Base-by-base conservation (phyloP, 306 rosid genomes). In the Luffa acutangula region DNA sequence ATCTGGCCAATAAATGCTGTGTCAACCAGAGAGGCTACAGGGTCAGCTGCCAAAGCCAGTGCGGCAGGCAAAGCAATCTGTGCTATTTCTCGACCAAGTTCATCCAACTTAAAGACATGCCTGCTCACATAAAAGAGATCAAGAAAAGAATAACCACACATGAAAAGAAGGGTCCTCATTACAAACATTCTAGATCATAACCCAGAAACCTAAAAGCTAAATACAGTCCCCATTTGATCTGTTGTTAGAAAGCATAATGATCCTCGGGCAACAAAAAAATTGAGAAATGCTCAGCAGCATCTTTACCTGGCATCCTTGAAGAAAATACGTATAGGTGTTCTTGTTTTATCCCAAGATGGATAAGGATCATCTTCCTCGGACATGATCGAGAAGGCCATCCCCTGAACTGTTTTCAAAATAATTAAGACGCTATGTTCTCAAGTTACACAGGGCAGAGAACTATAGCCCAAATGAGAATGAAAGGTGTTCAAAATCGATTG, bases 1-100 rank as follows among this genome's bases (percentile, higher is more conserved):
- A 94, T 85, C 80, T 85, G 96, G 79, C 98, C 98, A 58, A 94
- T 94, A 89, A 94, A 94, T 12, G 97, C 98, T 8, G 98, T 92
- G 83, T 94, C 98, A 48, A 94, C 86, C 17, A 94, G 84, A 77
- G 98, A 94, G 78, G 98, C 98, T 51, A 94, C 84, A 64, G 98
- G 98, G 69, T 94, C 98, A 70, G 98, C 98, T 53, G 97, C 87
- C 83, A 94, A 82, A 78, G 97, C 98, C 75, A 92, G 83, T 69
- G 98, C 95, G 13, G 97, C 97, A 49, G 97, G 98, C 65, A 94
- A 78, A 53, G 98, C 98, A 83, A 94, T 92, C 33, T 89, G 80
- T 49, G 88, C 84, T 74, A 94, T 92, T 85, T 94, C 98, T 57
- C 81, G 63, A 48, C 97, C 97, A 81, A 92, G 96, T 84, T 84